Evolutionary conservation across 1,284 basidiomycete genomes (phyloP), one percentile per base, ranked within the genome.

Genomic region (Fomitopsis pinicola): DNA sequence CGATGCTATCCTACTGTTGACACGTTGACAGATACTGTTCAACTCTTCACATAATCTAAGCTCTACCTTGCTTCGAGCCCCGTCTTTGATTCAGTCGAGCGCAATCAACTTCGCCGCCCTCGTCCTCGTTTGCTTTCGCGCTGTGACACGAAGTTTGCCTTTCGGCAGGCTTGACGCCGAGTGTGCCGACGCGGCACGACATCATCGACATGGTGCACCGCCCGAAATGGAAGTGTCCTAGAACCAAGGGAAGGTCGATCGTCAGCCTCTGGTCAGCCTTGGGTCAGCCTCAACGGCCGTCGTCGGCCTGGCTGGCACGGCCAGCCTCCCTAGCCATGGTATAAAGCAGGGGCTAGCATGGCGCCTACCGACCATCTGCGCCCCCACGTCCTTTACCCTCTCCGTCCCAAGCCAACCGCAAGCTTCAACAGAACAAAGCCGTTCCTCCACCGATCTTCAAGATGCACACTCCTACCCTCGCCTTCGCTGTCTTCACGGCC

Each of bases 381-480:
- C 30, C 40, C 17, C 52, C 42, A 33, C 56, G 15, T 45, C 33
- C 50, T 26, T 8, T 33, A 44, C 6, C 17, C 38, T 45, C 45
- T 22, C 26, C 35, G 12, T n/a, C 58, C 57, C 59, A 61, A 40
- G 14, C 55, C 60, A 57, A 8, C 42, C 22, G 42, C 45, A 15
- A 59, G 60, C 62, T 33, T 33, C 30, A 33, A 33, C 44, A 53
- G 57, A 53, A 55, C 61, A 57, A 57, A 40, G 28, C 33, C 46
- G 50, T n/a, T 50, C 35, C 22, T 19, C 62, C 42, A 50, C 59
- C 33, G 54, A 42, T 42, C 46, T 14, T 42, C 64, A 64, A 58
- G 44, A 73, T 73, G 71, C 72, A 70, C 54, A 69, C 68, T 38
- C 68, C 68, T 46, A 62, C 64, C 59, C 58, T 71, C 62, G 64